Conservation (phyloP, 2,329 filamentous ascomycete genomes). For the Arthrobotrys pseudoclavata region DNA sequence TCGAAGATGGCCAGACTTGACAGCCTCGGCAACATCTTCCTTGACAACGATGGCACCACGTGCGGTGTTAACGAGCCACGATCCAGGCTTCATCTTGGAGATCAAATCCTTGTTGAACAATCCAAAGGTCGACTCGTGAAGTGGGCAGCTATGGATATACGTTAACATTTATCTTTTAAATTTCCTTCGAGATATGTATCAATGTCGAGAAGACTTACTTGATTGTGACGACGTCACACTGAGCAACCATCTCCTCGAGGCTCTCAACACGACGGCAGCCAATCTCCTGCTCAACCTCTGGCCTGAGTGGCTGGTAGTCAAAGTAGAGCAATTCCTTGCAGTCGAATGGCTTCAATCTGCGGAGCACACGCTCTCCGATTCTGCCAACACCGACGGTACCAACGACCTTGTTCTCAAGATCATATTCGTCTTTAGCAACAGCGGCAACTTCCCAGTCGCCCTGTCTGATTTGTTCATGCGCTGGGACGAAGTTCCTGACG, state of each 20-base stretch:
- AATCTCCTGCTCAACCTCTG: slow-evolving; percentile 94
- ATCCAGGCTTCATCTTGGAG: slow-evolving; percentile 97
- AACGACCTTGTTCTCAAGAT: slow-evolving; percentile 96
- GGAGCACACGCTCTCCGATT: slow-evolving; percentile 97
- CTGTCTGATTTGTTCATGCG: slow-evolving; percentile 89
- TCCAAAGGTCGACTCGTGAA: slow-evolving; percentile 97
- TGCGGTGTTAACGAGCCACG: slow-evolving; percentile 98
- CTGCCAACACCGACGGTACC: slow-evolving; percentile 97
- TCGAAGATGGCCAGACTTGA: slow-evolving; percentile 90
- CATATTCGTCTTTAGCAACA: slow-evolving; percentile 98
- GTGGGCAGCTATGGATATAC: slow-evolving; percentile 75
- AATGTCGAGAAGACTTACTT: slow-evolving; percentile 69
- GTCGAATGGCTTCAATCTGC: slow-evolving; percentile 95
- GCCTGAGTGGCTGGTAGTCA: slow-evolving; percentile 93
- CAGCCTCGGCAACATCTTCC: slow-evolving; percentile 94
- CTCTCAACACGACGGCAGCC: slow-evolving; percentile 88
- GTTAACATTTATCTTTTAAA: slow-evolving; percentile 10
- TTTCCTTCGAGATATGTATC: background rate
- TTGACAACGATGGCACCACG: slow-evolving; percentile 99
- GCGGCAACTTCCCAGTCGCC: slow-evolving; percentile 97
- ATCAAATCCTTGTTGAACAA: slow-evolving; percentile 99
- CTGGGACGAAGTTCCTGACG: slow-evolving; percentile 97
- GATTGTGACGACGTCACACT: slow-evolving; percentile 98
- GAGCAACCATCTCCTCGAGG: slow-evolving; percentile 91
- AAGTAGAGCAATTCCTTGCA: slow-evolving; percentile 99